Base-by-base conservation (phyloP, 1,284 basidiomycete genomes). In the Tylopilus sp. region DNA sequence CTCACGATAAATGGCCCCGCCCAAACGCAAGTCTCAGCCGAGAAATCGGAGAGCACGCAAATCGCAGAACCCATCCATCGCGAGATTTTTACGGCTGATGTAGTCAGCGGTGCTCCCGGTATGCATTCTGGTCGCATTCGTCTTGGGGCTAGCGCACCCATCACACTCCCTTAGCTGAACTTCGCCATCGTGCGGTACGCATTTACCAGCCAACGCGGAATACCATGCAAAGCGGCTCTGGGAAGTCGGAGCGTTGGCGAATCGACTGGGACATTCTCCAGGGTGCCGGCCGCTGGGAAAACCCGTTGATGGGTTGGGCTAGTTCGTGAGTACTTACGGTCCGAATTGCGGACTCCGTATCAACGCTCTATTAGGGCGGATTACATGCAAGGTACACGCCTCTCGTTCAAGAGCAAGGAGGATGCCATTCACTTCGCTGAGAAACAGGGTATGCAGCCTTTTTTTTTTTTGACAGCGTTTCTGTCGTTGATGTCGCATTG, bases 261-360 rank as follows among this genome's bases (percentile, higher is more conserved):
- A 84, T 99, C 63, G 96, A 99, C 71, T 99, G 88, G 76, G 96
- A 99, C 62, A 86, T 86, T 51, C 74, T 98, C 16, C 84, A 84
- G 56, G 92, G 94, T 37, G 85, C 81, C 29, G 94, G 90, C 12
- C 80, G 96, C 53, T 99, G 96, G 96, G 94, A 97, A 78, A 98
- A 98, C 68, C 92, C 93, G n/a, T 71, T 99, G 60, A 99, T 99
- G 91, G 96, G 96, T 48, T 99, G 84, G 81, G 94, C 94, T 1
- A 89, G 85, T 71, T 90, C 86, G 90, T 92, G 65, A 71, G 86
- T 77, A 15, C n/a, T 44, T 10, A 2, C 46, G 30, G 31, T 34
- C 19, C 10, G n/a, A 12, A 37, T 19, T 21, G 35, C 15, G 34
- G 35, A 15, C n/a, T 4, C 12, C 7, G 11, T 39, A 25, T 29